Evolutionary conservation across 495 filamentous ascomycete species (phyloP).

Genomic region (Aspergillus bridgeri): DNA sequence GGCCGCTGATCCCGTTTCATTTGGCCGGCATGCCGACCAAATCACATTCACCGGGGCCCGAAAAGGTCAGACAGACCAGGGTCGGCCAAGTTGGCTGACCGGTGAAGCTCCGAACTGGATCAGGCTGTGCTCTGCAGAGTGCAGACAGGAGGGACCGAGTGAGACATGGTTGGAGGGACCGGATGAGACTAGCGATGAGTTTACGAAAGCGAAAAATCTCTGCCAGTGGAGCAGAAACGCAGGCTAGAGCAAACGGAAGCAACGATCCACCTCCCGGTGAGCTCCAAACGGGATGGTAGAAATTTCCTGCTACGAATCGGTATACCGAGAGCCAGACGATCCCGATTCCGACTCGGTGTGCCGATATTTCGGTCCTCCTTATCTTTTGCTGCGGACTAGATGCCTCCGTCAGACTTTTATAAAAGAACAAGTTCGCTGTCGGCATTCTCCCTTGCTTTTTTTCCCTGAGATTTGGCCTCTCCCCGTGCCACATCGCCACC

Average conservation of each 20-base stretch:
- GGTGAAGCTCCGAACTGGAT: conserved; percentile 7
- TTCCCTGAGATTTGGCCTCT: not conserved
- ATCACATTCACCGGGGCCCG: conserved; percentile 11
- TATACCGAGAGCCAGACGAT: conserved; percentile 14
- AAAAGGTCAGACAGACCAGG: conserved; percentile 8
- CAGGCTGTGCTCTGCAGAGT: too few relatives aligned
- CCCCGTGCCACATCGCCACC: not conserved
- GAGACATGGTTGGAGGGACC: conserved; percentile 5
- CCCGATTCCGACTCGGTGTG: conserved; percentile 8
- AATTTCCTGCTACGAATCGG: conserved; percentile 17
- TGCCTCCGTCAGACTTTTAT: not conserved
- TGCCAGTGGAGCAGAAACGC: not conserved
- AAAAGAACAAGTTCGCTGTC: not conserved
- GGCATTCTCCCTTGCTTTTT: not conserved
- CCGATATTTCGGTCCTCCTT: not conserved
- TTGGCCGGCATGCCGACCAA: not conserved
- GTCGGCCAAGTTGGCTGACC: not conserved
- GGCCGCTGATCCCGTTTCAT: not conserved
- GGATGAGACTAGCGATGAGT: too few relatives aligned
- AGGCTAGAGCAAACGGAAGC: not conserved
- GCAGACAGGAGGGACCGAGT: not conserved
- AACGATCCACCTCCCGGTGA: conserved; percentile 15
- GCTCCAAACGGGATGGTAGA: conserved; percentile 12
- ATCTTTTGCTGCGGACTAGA: not conserved
- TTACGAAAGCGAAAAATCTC: not conserved